phyloP scores from a whole-genome alignment of 2,329 filamentous ascomycete genomes.

The Bipolaris zeicola region DNA sequence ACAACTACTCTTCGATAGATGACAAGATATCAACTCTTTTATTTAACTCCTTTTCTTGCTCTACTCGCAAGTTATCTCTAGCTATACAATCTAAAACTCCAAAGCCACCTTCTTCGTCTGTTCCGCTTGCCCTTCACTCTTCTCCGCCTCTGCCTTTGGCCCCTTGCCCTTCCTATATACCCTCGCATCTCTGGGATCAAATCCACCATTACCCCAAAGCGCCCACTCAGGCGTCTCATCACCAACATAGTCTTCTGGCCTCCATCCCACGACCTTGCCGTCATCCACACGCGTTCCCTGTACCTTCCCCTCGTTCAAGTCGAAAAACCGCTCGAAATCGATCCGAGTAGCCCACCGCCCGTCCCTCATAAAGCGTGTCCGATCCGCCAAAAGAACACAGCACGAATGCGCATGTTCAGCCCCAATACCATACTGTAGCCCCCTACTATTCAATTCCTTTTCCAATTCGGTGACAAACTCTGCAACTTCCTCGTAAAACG shows the following conservation, averaged over 20 bases:
- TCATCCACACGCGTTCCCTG: conserved; percentile 52
- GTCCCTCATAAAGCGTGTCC: conserved; percentile 72
- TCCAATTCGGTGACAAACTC: conserved; percentile 81
- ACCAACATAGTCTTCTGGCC: conserved; percentile 89
- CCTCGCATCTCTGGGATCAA: conserved; percentile 86
- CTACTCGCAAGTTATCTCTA: background rate
- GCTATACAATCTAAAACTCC: conserved; percentile 15
- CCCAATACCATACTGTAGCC: conserved; percentile 84
- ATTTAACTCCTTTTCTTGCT: background rate
- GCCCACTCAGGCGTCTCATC: conserved; percentile 90
- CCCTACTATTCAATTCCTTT: conserved; percentile 68
- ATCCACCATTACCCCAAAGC: conserved; percentile 90
- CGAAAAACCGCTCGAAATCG: conserved; percentile 87
- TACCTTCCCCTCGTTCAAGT: conserved; percentile 69
- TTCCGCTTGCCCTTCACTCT: conserved; percentile 17
- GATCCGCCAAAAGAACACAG: conserved; percentile 82
- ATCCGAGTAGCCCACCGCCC: conserved; percentile 91
- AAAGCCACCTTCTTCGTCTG: conserved; percentile 6
- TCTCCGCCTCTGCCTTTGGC: conserved; percentile 32
- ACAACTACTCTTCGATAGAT: too few species aligned
- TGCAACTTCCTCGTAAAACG: conserved; percentile 89
- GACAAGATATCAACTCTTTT: too few species aligned
- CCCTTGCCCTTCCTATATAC: conserved; percentile 85
- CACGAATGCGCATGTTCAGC: conserved; percentile 96
- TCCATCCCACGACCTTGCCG: conserved; percentile 63